Evolutionary conservation across 1,139 yeast genomes (phyloP), one percentile per base, ranked within the genome.

Genomic region (Candida smagusa): DNA sequence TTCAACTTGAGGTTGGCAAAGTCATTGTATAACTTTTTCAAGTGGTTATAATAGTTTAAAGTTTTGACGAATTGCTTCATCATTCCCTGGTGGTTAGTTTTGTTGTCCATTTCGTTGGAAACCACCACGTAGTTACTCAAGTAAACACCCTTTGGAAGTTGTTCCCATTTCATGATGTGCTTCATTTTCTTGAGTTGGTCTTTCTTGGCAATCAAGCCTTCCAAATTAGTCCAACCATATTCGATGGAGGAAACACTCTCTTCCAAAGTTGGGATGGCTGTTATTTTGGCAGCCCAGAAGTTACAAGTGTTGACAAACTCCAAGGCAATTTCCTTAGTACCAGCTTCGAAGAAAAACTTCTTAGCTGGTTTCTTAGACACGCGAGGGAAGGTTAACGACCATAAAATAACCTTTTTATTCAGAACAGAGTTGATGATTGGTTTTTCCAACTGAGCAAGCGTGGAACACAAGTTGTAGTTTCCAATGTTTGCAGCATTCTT

Each of bases 221-320:
- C 80, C 59, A 56, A 61, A 50, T 59, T 61, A 42, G 65, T 76
- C 96, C 96, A 89, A 4, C 96, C 96, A 54, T 81, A 87, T 52
- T 88, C 95, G 33, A 80, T 74, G 32, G 85, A 84, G 2, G 89
- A 76, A 9, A 86, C 77, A 41, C 86, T 65, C 48, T 71, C 76
- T 48, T 72, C 77, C 46, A 63, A 58, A 1, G 77, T 59, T n/a
- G 96, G 96, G 23, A 85, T 81, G 11, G 89, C 84, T 9, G 95
- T 83, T 27, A 84, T 77, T 47, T 92, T 74, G 2, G 94, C 84
- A 2, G 95, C 88, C 96, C 96, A 88, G 58, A 86, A 88, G 59
- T 88, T 88, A 61, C 95, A 82, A 2, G 92, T 76, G 48, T 83
- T 77, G 25, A 85, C 78, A 56, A 79, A 87, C 53, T 81, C 87